Base-by-base conservation (phyloP, 768 basidiomycete genomes). In the Strobilomyces dryophilus region DNA sequence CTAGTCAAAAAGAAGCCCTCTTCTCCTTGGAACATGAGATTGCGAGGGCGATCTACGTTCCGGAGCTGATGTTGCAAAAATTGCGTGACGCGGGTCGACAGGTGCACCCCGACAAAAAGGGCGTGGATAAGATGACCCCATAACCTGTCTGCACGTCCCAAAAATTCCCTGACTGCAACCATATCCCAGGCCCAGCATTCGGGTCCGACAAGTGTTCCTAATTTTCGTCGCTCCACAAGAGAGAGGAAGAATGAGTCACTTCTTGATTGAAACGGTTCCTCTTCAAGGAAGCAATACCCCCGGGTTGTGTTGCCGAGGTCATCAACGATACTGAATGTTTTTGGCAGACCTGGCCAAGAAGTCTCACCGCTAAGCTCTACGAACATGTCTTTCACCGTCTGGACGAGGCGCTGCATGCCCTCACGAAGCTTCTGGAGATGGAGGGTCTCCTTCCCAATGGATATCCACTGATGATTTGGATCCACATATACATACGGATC, bases 51-150 rank as follows among this genome's bases (percentile, higher is more conserved):
- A 34, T 51, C 50, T 8, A 17, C 35, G 12, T 56, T 56, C 8
- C 47, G 8, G 15, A 56, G 24, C 26, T 56, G 55, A 5, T 18
- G 43, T 9, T 53, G 55, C 17, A 56, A 18, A 9, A 56, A 56
- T n/a, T 56, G 52, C 0, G 12, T 48, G 2, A 34, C 52, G 0
- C 39, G n/a, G 1, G 52, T 49, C 1, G 52, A 48, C 1, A 56
- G 34, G 7, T 56, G 55, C 7, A 31, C 17, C 2, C 47, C 43
- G 2, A 56, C 34, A 20, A 20, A 56, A 15, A 56, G 47, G 0
- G 48, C 53, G 27, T 50, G 35, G 4, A 44, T 39, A 12, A 45
- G 8, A 4, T 45, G 31, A 2, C 37, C 42, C 53, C 53, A 54
- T 4, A 54, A 3, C 14, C 27, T 31, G n/a, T 54, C 53, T 0